Base-by-base conservation (phyloP, 257 asterid genomes). In the Solanum okadae region DNA sequence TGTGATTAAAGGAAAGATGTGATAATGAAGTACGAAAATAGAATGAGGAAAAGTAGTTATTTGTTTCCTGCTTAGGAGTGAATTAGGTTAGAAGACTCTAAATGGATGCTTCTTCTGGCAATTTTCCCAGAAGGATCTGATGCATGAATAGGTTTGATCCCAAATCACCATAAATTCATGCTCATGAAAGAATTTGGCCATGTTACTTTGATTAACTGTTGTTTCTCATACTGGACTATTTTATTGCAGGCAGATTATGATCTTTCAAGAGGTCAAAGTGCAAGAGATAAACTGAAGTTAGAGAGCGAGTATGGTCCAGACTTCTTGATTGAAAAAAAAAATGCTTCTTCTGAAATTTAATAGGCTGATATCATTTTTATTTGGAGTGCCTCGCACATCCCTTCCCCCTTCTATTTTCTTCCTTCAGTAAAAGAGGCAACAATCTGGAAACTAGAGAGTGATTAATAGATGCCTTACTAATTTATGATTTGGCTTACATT, bases 231-330 rank as follows among this genome's bases (percentile, higher is more conserved):
- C 59, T 83, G 56, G 71, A 85, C 86, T 87, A 63, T 76, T 90
- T 86, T 34, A 77, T 89, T 91, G 89, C 90, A 97, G 99, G 99
- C 90, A 18, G 99, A 93, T 91, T 89, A 90, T 73, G 98, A 95
- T 90, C 93, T 97, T 90, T 91, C 96, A 90, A 93, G 91, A 92
- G 95, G 95, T 88, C 94, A 88, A 87, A 90, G 93, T 89, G 91
- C 95, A 89, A 92, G 96, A 92, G 91, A 88, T 87, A 97, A 93
- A 94, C 97, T 96, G 90, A 92, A 38, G 93, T 84, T 91, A 93
- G 98, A 94, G 90, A 91, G 90, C 83, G 98, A 95, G 99, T 96
- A 97, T 87, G 99, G 98, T 82, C 18, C 81, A 70, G 63, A 63
- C 76, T 77, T 29, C 40, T 34, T 12, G 70, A 23, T 52, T 75